phyloP scores from a whole-genome alignment of 768 basidiomycete species.

The Leccinum disarticulatum region DNA sequence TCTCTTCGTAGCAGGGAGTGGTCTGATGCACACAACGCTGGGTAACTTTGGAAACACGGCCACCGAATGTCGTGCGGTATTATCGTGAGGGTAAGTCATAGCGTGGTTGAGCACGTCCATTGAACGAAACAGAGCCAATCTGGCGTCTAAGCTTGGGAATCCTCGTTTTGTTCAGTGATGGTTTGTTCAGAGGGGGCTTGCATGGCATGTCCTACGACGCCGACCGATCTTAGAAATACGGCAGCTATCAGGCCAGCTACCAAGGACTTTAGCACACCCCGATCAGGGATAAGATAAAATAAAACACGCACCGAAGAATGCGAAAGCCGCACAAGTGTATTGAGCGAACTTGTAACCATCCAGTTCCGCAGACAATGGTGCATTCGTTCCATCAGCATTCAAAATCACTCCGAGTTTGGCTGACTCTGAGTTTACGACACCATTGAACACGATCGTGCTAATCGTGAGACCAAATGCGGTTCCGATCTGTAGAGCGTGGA shows the following conservation, averaged over 20 bases:
- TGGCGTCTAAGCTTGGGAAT: conserved; percentile 6
- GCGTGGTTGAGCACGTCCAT: too few species aligned
- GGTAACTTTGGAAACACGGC: not conserved
- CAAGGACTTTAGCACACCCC: not conserved
- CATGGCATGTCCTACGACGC: conserved; percentile 37
- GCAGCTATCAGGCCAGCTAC: conserved; percentile 34
- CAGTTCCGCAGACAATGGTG: conserved; percentile 41
- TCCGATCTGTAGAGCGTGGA: conserved; percentile 47
- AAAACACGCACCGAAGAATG: conserved; percentile 46
- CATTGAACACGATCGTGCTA: conserved; percentile 69
- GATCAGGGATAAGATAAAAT: not conserved
- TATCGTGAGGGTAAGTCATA: not conserved
- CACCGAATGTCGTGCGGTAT: conserved; percentile 1
- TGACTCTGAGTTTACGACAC: conserved; percentile 39
- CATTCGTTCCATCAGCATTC: conserved; percentile 27
- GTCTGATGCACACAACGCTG: not conserved
- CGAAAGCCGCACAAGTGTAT: conserved; percentile 65
- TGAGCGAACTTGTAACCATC: conserved; percentile 61
- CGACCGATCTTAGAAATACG: conserved; percentile 41
- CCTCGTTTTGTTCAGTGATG: conserved; percentile 10
- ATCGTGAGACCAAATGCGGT: conserved; percentile 69
- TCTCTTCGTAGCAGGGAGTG: conserved; percentile 3
- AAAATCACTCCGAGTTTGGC: conserved; percentile 32
- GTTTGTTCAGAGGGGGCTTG: conserved; percentile 26
- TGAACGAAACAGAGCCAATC: not conserved